These are phyloP conservation scores for Exophiala alcalophila DNA, from an alignment of 2,329 filamentous ascomycete species.

Conservation along the genomic window DNA sequence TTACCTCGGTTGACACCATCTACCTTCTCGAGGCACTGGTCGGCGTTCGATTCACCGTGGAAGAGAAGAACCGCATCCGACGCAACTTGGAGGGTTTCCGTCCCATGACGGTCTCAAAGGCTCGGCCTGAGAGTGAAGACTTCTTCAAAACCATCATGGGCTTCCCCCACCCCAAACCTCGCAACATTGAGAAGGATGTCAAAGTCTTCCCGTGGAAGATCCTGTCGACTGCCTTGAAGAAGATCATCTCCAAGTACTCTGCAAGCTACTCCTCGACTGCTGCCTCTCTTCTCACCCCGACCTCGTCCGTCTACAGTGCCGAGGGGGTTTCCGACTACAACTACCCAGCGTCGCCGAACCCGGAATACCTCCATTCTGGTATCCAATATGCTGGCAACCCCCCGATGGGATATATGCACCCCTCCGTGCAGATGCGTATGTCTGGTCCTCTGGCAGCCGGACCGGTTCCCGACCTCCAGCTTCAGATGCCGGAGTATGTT, in stretches of 20 bases:
- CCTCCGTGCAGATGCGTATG: slow-evolving; percentile 13
- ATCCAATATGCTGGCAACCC: slow-evolving; percentile 10
- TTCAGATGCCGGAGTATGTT: slow-evolving; percentile 25
- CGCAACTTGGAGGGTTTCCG: slow-evolving; percentile 93
- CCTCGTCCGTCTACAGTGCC: slow-evolving; percentile 41
- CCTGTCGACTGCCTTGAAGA: slow-evolving; percentile 80
- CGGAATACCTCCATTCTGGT: slow-evolving; percentile 33
- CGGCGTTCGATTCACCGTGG: slow-evolving; percentile 81
- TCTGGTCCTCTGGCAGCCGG: no score
- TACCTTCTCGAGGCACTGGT: slow-evolving; percentile 90
- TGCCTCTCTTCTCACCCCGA: slow-evolving; percentile 41
- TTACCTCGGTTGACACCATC: slow-evolving; percentile 96
- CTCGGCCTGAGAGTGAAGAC: slow-evolving; percentile 85
- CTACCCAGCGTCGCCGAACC: slow-evolving; percentile 46
- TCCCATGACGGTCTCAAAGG: slow-evolving; percentile 88
- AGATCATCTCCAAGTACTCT: slow-evolving; percentile 97
- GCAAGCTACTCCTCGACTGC: slow-evolving; percentile 68
- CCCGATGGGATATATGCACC: slow-evolving; percentile 19
- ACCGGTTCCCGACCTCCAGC: slow-evolving; percentile 26
- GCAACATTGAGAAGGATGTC: slow-evolving; percentile 98
- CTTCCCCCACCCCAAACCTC: slow-evolving; percentile 88
- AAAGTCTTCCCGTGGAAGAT: slow-evolving; percentile 99
- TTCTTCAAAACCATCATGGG: slow-evolving; percentile 99
- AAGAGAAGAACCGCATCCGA: slow-evolving; percentile 97
- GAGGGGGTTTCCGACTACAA: slow-evolving; percentile 48